phyloP scores from a whole-genome alignment of 2,329 filamentous ascomycete species.

The Uncinocarpus reesii region DNA sequence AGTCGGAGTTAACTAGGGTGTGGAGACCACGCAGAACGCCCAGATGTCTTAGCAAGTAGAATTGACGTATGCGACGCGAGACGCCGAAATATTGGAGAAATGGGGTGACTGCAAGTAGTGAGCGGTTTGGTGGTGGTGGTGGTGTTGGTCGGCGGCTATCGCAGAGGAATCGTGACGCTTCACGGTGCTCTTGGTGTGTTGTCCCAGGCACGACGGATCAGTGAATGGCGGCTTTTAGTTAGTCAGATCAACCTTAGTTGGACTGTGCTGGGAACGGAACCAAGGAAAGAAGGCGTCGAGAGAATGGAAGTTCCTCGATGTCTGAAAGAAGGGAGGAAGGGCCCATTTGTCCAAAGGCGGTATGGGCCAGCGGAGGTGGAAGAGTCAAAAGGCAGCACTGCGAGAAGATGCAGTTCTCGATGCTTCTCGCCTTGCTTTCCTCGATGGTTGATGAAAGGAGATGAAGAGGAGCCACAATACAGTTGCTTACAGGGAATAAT shows the following conservation, averaged over 20 bases:
- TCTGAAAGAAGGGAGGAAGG: too few relatives aligned
- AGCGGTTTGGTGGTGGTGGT: background rate
- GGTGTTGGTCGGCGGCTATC: background rate
- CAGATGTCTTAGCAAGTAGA: conserved; percentile 7
- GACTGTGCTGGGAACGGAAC: background rate
- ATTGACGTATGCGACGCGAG: conserved; percentile 3
- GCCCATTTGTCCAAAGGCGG: too few relatives aligned
- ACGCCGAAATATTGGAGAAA: background rate
- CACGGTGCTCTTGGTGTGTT: background rate
- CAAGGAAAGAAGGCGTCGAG: too few relatives aligned
- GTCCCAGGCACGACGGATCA: conserved; percentile 8
- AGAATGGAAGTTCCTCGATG: too few relatives aligned
- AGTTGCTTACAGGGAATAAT: conserved; percentile 2
- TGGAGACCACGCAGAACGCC: conserved; percentile 8
- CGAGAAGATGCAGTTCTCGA: too few relatives aligned
- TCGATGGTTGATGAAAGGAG: too few relatives aligned
- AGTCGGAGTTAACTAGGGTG: conserved; percentile 10
- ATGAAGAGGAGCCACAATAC: conserved; percentile 5
- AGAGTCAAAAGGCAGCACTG: too few relatives aligned
- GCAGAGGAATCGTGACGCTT: conserved; percentile 2
- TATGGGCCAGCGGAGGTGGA: too few relatives aligned
- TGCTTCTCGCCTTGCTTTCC: too few relatives aligned
- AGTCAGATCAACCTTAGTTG: too few relatives aligned
- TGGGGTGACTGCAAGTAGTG: background rate
- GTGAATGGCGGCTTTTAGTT: too few relatives aligned